phyloP scores from a whole-genome alignment of 176 grass and related monocot species.

The Leersia perrieri region DNA sequence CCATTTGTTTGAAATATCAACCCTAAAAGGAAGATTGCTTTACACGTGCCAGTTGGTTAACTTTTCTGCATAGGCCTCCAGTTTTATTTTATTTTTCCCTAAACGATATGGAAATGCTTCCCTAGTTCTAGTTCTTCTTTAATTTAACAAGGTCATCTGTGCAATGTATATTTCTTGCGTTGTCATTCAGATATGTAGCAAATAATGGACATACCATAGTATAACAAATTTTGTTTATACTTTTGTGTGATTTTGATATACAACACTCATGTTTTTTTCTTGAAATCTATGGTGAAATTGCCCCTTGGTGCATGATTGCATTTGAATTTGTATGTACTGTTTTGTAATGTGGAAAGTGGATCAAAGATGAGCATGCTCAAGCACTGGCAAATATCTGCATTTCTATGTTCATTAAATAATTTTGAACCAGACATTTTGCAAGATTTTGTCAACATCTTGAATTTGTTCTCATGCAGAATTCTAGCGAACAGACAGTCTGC shows the following conservation, averaged over 20 bases:
- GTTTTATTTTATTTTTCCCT: background rate
- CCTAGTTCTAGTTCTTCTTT: background rate
- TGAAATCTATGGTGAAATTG: background rate
- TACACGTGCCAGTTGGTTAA: background rate
- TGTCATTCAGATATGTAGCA: background rate
- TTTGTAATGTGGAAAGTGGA: background rate
- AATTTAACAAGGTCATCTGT: background rate
- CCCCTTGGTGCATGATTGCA: background rate
- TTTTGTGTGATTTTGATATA: background rate
- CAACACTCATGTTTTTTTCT: background rate
- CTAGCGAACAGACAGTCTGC: slow-evolving; percentile 95
- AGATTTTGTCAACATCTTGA: slow-evolving; percentile 18
- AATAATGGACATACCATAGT: background rate
- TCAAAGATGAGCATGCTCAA: background rate
- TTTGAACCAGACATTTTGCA: background rate
- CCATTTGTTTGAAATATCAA: background rate
- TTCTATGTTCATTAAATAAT: background rate
- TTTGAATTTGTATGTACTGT: background rate
- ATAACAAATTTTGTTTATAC: background rate
- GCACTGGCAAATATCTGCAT: slow-evolving; percentile 6
- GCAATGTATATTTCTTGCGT: background rate
- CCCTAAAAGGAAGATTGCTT: background rate
- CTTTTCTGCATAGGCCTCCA: background rate
- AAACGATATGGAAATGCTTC: background rate
- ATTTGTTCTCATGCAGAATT: slow-evolving; percentile 63